Evolutionary conservation across 2,329 filamentous ascomycete genomes (phyloP).

Genomic region (Fusarium napiforme): DNA sequence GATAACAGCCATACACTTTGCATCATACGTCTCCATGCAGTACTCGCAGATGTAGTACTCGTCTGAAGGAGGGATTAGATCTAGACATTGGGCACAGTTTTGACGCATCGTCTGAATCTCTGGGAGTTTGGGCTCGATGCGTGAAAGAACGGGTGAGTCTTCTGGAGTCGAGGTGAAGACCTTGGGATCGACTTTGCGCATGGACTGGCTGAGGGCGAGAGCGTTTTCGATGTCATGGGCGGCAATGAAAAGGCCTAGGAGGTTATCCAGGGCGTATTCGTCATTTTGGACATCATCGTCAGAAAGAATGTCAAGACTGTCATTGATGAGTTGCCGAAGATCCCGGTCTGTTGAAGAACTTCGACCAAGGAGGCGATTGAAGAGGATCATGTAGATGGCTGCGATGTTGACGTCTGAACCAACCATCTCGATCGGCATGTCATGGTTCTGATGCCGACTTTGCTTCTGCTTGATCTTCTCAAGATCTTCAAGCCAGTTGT

Average conservation of each 20-base stretch:
- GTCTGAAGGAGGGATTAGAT: conserved; percentile 47
- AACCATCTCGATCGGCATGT: conserved; percentile 54
- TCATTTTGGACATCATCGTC: conserved; percentile 57
- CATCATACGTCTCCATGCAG: conserved; percentile 55
- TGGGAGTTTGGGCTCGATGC: conserved; percentile 51
- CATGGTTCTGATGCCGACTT: conserved; percentile 51
- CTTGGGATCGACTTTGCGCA: conserved; percentile 50
- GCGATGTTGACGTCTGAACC: conserved; percentile 57
- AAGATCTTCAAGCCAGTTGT: conserved; percentile 49
- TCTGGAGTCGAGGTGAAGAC: conserved; percentile 43
- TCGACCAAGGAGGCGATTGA: conserved; percentile 50
- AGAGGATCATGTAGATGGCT: conserved; percentile 53
- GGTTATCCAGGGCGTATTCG: conserved; percentile 55
- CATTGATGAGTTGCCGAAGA: conserved; percentile 49
- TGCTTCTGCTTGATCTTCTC: conserved; percentile 52
- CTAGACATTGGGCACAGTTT: conserved; percentile 53
- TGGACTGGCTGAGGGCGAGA: conserved; percentile 52
- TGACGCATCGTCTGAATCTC: conserved; percentile 50
- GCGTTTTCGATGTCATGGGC: conserved; percentile 52
- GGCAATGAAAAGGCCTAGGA: conserved; percentile 53
- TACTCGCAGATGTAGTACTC: conserved; percentile 51
- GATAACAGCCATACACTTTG: conserved; percentile 49
- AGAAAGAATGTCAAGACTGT: conserved; percentile 52
- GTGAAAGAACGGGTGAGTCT: conserved; percentile 45
- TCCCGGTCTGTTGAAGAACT: conserved; percentile 44